These are phyloP conservation scores for Ascosphaera aggregata DNA, from an alignment of 2,329 filamentous ascomycete genomes.

Conservation along the genomic window DNA sequence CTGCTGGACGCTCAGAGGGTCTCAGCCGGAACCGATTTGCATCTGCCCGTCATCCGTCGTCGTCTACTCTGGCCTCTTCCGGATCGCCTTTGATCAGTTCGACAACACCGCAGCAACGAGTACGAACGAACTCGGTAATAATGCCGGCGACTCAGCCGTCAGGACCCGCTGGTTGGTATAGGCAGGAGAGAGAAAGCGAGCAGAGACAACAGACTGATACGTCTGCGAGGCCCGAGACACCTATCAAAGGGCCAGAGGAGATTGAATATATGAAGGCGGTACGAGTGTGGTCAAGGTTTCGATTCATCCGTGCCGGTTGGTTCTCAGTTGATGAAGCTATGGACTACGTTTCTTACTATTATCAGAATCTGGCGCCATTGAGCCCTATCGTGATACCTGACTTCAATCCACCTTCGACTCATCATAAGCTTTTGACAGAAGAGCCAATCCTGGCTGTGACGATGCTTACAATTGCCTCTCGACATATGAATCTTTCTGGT, in stretches of 20 bases:
- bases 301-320: conserved; percentile 93
- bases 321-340: conserved; percentile 87
- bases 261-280: conserved; percentile 37
- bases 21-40: conserved; percentile 22
- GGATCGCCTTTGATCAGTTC: conserved; percentile 15
- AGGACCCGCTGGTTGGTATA: neutral
- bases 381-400: conserved; percentile 88
- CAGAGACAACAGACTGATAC: neutral
- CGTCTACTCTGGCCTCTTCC: conserved; percentile 16
- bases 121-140: neutral
- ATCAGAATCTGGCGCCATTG: conserved; percentile 69
- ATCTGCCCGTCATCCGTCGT: conserved; percentile 14
- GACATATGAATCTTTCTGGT: conserved; percentile 59
- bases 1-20: conserved; percentile 32
- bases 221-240: neutral
- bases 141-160: neutral
- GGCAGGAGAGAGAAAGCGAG: neutral
- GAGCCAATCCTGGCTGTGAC: conserved; percentile 88
- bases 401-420: conserved; percentile 59
- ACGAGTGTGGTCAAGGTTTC: conserved; percentile 72
- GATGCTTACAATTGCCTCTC: conserved; percentile 70
- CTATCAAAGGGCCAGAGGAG: conserved; percentile 11
- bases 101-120: conserved; percentile 6
- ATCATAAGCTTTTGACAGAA: conserved; percentile 58
- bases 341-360: conserved; percentile 89